These are phyloP conservation scores for Abortiporus biennis DNA, from an alignment of 1,284 basidiomycete species.

Conservation along the genomic window DNA sequence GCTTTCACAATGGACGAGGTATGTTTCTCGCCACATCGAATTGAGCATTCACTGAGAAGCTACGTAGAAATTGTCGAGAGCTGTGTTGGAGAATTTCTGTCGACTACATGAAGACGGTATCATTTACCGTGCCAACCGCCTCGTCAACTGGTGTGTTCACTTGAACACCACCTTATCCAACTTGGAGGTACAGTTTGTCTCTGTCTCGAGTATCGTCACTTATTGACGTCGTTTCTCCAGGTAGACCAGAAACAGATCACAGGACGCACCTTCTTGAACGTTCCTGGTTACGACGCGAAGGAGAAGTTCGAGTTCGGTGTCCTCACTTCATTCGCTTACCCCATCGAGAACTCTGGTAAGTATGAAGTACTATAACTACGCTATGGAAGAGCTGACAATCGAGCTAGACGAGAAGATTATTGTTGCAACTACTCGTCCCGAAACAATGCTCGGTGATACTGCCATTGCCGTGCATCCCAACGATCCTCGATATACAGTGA, in stretches of 20 bases:
- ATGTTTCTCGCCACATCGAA: slow-evolving; percentile 14
- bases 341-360: slow-evolving; percentile 77
- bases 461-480: slow-evolving; percentile 96
- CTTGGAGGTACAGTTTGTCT: slow-evolving; percentile 61
- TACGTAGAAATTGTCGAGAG: slow-evolving; percentile 67
- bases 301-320: slow-evolving; percentile 98
- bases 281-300: slow-evolving; percentile 92
- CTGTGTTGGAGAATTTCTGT: slow-evolving; percentile 92
- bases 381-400: neutral
- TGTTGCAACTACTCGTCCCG: slow-evolving; percentile 96
- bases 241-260: slow-evolving; percentile 93
- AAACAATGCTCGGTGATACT: slow-evolving; percentile 98
- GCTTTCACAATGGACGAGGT: slow-evolving; percentile 97
- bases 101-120: slow-evolving; percentile 89
- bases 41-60: neutral
- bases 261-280: slow-evolving; percentile 83
- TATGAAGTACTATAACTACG: neutral
- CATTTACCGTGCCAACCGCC: slow-evolving; percentile 93
- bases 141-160: slow-evolving; percentile 98
- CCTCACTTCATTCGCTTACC: slow-evolving; percentile 94
- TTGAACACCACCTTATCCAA: slow-evolving; percentile 97
- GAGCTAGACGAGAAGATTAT: slow-evolving; percentile 81
- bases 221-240: slow-evolving; percentile 27
- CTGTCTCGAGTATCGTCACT: neutral
- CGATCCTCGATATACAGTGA: slow-evolving; percentile 79